Conservation (phyloP, 2,329 filamentous ascomycete genomes). For the Alternaria arbusti region DNA sequence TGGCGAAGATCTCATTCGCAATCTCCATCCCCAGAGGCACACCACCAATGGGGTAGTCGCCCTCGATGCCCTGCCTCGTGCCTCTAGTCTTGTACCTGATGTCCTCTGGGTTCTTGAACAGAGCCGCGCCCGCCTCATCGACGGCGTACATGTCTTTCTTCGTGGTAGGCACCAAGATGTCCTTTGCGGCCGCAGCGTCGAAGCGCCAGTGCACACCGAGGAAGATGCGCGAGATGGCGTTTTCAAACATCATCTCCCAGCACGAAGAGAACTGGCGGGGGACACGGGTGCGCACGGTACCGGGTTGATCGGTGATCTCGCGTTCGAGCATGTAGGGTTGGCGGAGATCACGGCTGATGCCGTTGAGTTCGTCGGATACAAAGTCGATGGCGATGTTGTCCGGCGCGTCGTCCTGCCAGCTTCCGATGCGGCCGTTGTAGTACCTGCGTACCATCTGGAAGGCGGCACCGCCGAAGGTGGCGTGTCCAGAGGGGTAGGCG, state of each 20-base stretch:
- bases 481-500: constrained; percentile 35
- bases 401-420: constrained; percentile 22
- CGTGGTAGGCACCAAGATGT: constrained; percentile 20
- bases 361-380: constrained; percentile 34
- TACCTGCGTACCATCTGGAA: constrained; percentile 33
- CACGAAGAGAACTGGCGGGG: constrained; percentile 21
- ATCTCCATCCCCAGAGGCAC: constrained; percentile 20
- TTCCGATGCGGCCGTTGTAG: constrained; percentile 30
- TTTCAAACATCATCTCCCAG: constrained; percentile 40
- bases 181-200: constrained; percentile 31
- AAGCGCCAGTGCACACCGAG: constrained; percentile 40
- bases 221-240: constrained; percentile 34
- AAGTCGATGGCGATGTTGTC: constrained; percentile 32
- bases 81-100: constrained; percentile 15
- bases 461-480: constrained; percentile 30
- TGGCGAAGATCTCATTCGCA: constrained; percentile 19
- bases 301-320: constrained; percentile 30
- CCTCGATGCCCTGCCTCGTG: constrained; percentile 12
- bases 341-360: constrained; percentile 31
- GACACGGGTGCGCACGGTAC: constrained; percentile 32
- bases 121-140: constrained; percentile 11
- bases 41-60: constrained; percentile 16
- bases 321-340: constrained; percentile 27
- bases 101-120: constrained; percentile 18
- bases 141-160: constrained; percentile 15